phyloP scores from a whole-genome alignment of 139 green algal genomes.

The Coelastrella sp. region DNA sequence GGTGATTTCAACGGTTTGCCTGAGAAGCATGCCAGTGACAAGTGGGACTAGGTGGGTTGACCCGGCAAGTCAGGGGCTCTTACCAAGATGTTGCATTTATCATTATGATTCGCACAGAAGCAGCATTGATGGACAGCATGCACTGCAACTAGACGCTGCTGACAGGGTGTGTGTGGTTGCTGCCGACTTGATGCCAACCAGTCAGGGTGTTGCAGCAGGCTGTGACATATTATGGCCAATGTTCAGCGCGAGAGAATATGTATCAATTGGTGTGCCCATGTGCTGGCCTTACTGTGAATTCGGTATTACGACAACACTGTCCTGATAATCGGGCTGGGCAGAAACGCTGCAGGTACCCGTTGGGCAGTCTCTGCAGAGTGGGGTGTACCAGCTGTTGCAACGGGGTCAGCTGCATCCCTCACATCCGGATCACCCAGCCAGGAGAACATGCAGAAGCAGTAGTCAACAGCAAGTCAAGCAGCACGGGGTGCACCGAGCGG shows the following conservation, averaged over 20 bases:
- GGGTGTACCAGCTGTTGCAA: constrained; percentile 62
- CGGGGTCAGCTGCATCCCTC: constrained; percentile 41
- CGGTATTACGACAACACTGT: too few species aligned
- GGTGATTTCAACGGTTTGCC: constrained; percentile 66
- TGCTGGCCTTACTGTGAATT: too few species aligned
- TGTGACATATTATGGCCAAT: too few species aligned
- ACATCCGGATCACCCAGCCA: constrained; percentile 36
- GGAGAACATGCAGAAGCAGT: background rate
- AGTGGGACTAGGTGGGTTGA: constrained; percentile 28
- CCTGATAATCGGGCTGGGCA: too few species aligned
- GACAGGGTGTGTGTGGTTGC: too few species aligned
- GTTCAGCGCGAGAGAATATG: too few species aligned
- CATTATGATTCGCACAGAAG: background rate
- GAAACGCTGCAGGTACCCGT: constrained; percentile 13
- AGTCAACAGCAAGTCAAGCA: background rate
- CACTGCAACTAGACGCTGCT: too few species aligned
- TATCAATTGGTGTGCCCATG: background rate
- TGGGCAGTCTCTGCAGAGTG: constrained; percentile 13
- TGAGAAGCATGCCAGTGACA: constrained; percentile 25
- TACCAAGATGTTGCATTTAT: background rate
- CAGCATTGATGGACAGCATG: background rate
- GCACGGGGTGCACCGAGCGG: too few species aligned
- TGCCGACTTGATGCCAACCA: too few species aligned
- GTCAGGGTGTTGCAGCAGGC: too few species aligned
- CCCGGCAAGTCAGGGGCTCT: background rate